Evolutionary conservation across 1,139 yeast genomes (phyloP), one percentile per base, ranked within the genome.

Genomic region (Yamadazyma jaroonii): DNA sequence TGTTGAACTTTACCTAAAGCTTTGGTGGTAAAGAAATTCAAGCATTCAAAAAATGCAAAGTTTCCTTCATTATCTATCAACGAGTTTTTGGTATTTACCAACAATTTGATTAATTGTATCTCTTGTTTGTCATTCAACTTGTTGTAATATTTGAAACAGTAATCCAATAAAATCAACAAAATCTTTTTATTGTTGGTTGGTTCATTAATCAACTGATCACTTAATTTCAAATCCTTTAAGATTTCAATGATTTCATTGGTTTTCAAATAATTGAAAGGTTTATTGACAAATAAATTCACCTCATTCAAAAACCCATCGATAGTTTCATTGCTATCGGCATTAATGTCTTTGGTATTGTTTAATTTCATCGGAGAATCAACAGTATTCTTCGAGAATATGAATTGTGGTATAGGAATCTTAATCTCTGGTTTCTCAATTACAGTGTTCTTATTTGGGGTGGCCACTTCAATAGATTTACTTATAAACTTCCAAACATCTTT

Each of bases 331-430:
- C 3, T 33, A 9, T 22, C 11, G 4, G 39, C 40, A 35, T 53
- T 53, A 4, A 24, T 48, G 17, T 35, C 42, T n/a, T 40, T 43
- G 37, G 40, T 31, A 29, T 44, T 52, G 33, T 52, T 56, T 5
- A 65, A 56, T 34, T 59, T 64, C 59, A 65, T 53, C 1, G 71
- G 71, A 1, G 70, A 60, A 11, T 64, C 70, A n/a, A 53, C 52
- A 1, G 55, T 54, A n/a, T 61, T 61, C 40, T 59, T 60, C 9
- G 52, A 49, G 39, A 48, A 52, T 3, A 56, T 42, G 9, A 36
- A 44, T 26, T 44, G 48, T 5, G 51, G 51, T 8, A 44, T 28
- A 7, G 41, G 37, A 34, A 45, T 21, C 36, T 43, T 35, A 25
- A 39, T 4, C 35, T 21, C 27, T 32, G 29, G 6, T 34, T 39